These are phyloP conservation scores for Colletotrichum eremochloae DNA, from an alignment of 2,329 filamentous ascomycete genomes.

Conservation along the genomic window DNA sequence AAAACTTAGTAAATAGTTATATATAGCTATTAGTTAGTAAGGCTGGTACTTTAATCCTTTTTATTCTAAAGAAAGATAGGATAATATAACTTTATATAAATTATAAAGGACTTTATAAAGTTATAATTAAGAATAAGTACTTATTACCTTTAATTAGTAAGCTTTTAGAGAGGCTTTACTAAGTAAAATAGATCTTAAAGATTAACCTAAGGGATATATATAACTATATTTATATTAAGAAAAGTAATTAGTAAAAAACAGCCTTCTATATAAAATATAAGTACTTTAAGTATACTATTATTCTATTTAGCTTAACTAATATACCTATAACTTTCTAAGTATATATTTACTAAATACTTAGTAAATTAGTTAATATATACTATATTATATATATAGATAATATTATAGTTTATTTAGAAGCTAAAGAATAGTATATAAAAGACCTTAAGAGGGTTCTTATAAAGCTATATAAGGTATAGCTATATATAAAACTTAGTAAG, in stretches of 20 bases:
- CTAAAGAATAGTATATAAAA: background rate
- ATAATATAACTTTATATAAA: no score
- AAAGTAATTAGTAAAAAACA: constrained; percentile 9
- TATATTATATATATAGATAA: constrained; percentile 10
- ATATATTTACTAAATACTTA: constrained; percentile 13
- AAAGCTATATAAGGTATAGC: no score
- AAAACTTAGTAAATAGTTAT: no score
- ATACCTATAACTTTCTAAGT: background rate
- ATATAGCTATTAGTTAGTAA: no score
- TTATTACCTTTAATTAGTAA: background rate
- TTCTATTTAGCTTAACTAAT: constrained; percentile 7
- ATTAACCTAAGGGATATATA: constrained; percentile 3
- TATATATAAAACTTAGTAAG: background rate
- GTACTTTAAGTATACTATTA: constrained; percentile 7
- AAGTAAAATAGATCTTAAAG: background rate
- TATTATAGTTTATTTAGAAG: constrained; percentile 9
- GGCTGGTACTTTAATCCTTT: no score
- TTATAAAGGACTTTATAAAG: no score
- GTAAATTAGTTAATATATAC: background rate
- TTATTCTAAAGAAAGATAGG: no score
- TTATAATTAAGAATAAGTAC: background rate
- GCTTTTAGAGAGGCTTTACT: background rate
- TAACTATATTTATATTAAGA: constrained; percentile 1
- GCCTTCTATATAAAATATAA: constrained; percentile 2
- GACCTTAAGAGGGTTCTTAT: background rate